Evolutionary conservation across 169 alveolate genomes (phyloP), one percentile per base, ranked within the genome.

Genomic region (Plasmodium berghei): DNA sequence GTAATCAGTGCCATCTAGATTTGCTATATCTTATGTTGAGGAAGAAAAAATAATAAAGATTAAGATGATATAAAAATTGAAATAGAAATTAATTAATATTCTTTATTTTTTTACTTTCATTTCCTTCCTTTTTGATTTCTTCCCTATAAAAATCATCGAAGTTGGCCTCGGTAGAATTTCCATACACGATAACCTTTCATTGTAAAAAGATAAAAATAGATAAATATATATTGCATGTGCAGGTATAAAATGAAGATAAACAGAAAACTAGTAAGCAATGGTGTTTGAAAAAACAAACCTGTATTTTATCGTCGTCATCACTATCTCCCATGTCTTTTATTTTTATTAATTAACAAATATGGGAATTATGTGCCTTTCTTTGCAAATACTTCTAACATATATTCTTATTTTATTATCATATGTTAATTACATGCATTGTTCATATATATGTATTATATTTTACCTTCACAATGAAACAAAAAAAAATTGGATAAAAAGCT

Each of bases 91-190:
- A 20, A 40, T 45, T 45, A 20, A n/a, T 26, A 16, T 14, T 64
- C 16, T 67, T 61, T 18, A 49, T 2, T 42, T 66, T 69, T 12
- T 52, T 16, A 52, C 59, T 14, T 28, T 48, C 71, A 12, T 59
- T 48, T n/a, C 46, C 63, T 28, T 48, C 56, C 2, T 66, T 72
- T 14, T 83, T 69, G n/a, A 9, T 72, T 34, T 66, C 73, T 83
- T 83, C 86, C 22, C 61, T 83, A 61, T 69, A 69, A 28, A 83
- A 70, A 62, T 83, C 90, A 28, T 83, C 90, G 49, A 83, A 83
- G 18, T 83, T 67, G 54, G 85, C 90, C 49, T 67, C 85, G 18
- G 90, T 63, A 52, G 90, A 66, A 67, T 83, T 83, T 67, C 85
- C 90, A 70, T 67, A 83, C 16, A 83, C 72, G 34, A 83, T 83